Conservation (phyloP, 2,329 filamentous ascomycete species). For the Colletotrichum sp. region DNA sequence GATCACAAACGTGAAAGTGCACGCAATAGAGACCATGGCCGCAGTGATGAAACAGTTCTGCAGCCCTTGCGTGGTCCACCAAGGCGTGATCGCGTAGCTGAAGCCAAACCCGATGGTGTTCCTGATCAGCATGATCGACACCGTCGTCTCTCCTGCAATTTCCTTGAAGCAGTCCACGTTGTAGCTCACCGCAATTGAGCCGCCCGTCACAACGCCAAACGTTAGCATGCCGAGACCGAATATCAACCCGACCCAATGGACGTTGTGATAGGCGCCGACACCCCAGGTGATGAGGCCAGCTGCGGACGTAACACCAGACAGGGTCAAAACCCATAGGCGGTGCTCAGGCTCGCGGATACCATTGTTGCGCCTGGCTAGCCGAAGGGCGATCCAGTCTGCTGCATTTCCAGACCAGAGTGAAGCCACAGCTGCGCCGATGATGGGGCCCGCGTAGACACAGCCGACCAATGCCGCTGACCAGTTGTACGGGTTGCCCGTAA, state of each 20-base stretch:
- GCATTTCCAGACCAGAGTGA: not conserved
- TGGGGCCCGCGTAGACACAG: not conserved
- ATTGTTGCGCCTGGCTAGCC: not conserved
- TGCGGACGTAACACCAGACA: rapidly evolving
- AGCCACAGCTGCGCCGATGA: not conserved
- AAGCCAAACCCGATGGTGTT: not conserved
- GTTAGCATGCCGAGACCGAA: not conserved
- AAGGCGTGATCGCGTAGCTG: not conserved
- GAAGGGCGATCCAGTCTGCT: not conserved
- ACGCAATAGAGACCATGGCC: not conserved
- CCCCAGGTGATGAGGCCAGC: not conserved
- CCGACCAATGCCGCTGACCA: not conserved
- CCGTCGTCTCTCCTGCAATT: rapidly evolving
- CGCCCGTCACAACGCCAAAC: not conserved
- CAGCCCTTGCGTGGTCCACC: not conserved
- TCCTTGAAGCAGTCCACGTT: not conserved
- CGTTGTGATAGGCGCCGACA: not conserved
- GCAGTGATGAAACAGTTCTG: not conserved
- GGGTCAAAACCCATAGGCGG: not conserved
- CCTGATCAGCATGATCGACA: not conserved
- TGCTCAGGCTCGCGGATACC: not conserved
- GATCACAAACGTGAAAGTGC: not conserved
- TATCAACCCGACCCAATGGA: not conserved
- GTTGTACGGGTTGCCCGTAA: not conserved
- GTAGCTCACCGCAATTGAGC: not conserved